Conservation (phyloP, 1,284 basidiomycete genomes). For the Ustilago tritici region DNA sequence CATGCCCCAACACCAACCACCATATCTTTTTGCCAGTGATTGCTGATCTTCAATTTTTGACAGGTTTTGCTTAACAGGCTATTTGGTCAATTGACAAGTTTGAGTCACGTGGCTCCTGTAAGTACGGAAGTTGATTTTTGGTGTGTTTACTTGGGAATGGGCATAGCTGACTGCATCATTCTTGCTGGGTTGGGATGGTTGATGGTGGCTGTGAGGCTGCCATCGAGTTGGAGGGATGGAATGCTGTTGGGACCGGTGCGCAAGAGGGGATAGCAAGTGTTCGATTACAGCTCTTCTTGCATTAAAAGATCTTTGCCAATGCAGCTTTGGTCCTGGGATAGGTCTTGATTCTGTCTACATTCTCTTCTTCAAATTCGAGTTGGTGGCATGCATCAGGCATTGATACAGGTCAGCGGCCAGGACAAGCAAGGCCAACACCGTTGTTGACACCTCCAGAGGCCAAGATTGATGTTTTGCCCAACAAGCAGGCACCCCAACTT, state of each 20-base stretch:
- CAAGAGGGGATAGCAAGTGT: constrained; percentile 7
- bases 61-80: not conserved
- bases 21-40: not conserved
- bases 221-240: not conserved
- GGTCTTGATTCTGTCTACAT: constrained; percentile 2
- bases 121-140: too few species aligned
- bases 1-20: constrained; percentile 6
- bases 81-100: too few species aligned
- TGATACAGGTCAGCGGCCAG: not conserved
- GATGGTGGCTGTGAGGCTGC: too few species aligned
- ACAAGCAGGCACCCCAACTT: constrained; percentile 13
- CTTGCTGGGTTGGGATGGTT: too few species aligned
- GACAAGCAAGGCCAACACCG: constrained; percentile 2
- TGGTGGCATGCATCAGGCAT: not conserved
- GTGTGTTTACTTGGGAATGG: too few species aligned
- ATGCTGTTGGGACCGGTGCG: constrained; percentile 2
- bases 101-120: too few species aligned
- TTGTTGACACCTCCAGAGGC: not conserved
- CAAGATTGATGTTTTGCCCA: constrained; percentile 2
- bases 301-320: constrained; percentile 18
- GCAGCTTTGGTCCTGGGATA: constrained; percentile 15
- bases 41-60: not conserved
- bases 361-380: not conserved
- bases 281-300: constrained; percentile 10
- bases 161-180: too few species aligned